Evolutionary conservation across 2,329 filamentous ascomycete species (phyloP).

Genomic region (Mycocentrospora acerina): DNA sequence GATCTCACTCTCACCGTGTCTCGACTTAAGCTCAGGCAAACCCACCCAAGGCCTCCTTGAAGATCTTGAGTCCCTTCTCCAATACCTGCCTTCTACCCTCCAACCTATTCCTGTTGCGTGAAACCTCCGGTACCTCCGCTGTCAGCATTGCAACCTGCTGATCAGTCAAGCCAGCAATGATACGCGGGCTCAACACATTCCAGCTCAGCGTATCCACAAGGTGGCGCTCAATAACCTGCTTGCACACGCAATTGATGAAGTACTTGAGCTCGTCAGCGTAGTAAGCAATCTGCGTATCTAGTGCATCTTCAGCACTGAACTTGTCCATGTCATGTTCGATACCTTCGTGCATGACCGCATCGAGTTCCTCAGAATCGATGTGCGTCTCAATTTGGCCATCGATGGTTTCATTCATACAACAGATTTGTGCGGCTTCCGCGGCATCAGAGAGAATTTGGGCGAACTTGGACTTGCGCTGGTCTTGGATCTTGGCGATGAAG

Average conservation of each 20-base stretch:
- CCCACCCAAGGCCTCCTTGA: conserved; percentile 25
- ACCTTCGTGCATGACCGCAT: not conserved
- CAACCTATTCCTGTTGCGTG: conserved; percentile 19
- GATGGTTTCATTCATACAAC: no score
- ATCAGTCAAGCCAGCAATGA: conserved; percentile 31
- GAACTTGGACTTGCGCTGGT: no score
- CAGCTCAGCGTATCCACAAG: conserved; percentile 28
- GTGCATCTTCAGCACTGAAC: conserved; percentile 32
- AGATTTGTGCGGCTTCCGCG: no score
- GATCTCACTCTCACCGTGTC: no score
- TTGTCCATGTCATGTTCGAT: conserved; percentile 35
- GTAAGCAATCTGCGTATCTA: conserved; percentile 10
- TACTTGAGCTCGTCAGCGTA: conserved; percentile 32
- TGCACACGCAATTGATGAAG: conserved; percentile 34
- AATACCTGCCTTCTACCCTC: conserved; percentile 35
- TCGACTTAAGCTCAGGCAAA: no score
- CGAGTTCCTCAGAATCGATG: not conserved
- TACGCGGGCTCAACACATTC: conserved; percentile 28
- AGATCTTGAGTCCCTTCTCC: conserved; percentile 33
- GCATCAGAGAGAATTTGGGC: no score
- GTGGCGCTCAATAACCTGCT: conserved; percentile 41
- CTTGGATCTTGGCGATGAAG: conserved; percentile 31
- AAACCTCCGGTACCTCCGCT: conserved; percentile 31
- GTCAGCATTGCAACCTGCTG: conserved; percentile 31
- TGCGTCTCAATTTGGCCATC: no score